Percentiles rank a stretch among this genome's conserved stretches.
Evolutionary conservation across 108 stramenopile genomes (phyloP).

Genomic region (Cyclotella cryptica): DNA sequence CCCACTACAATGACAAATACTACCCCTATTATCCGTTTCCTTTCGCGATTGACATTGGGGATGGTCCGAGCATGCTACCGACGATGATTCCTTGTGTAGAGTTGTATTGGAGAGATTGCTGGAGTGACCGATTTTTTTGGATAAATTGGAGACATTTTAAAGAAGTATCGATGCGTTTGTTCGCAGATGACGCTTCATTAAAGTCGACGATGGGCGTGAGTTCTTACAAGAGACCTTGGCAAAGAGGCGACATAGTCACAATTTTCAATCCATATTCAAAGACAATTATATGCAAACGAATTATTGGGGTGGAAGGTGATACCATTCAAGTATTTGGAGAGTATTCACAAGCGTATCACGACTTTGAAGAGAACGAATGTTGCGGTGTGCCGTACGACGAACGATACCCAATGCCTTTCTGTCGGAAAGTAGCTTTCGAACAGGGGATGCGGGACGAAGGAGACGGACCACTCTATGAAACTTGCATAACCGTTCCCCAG

Average conservation of each 20-base stretch:
- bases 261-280: conserved; percentile 60
- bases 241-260: conserved; percentile 65
- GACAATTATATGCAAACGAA: conserved; percentile 60
- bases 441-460: background rate
- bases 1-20: conserved; percentile 37
- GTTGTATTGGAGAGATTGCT: conserved; percentile 67
- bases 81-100: conserved; percentile 72
- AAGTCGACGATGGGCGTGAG: background rate
- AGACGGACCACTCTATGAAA: background rate
- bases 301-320: conserved; percentile 78
- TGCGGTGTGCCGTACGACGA: conserved; percentile 33
- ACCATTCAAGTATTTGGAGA: conserved; percentile 60
- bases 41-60: conserved; percentile 59
- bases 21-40: conserved; percentile 54
- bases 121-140: conserved; percentile 45
- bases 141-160: conserved; percentile 16
- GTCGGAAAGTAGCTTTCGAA: conserved; percentile 20
- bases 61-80: conserved; percentile 82
- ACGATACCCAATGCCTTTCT: conserved; percentile 25
- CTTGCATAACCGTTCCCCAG: conserved; percentile 65
- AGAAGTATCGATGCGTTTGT: background rate
- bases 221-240: conserved; percentile 41
- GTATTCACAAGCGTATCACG: conserved; percentile 56
- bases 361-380: background rate
- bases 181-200: background rate